Percentiles rank a stretch among this genome's conserved stretches.
These are phyloP conservation scores for Astrocystis sublimbata DNA, from an alignment of 495 filamentous ascomycete species.

Conservation along the genomic window DNA sequence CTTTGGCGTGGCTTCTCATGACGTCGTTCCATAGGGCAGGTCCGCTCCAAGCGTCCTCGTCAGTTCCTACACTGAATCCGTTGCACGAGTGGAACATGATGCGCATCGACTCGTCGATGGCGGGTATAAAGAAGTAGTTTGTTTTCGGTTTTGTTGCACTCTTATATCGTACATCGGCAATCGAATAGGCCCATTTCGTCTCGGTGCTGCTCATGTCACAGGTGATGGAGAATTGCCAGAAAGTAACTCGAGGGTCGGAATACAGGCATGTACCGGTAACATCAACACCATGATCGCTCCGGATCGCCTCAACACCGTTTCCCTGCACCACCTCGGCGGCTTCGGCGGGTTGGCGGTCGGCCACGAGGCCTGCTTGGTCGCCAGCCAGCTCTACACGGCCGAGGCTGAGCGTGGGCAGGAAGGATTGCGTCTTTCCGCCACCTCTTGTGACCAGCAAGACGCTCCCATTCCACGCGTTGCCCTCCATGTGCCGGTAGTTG, in stretches of 20 bases:
- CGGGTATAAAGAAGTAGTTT: constrained; percentile 72
- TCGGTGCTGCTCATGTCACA: constrained; percentile 58
- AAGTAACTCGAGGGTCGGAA: constrained; percentile 72
- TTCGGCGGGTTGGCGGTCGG: constrained; percentile 18
- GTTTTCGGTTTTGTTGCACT: constrained; percentile 47
- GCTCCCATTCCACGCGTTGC: constrained; percentile 75
- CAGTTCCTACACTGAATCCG: constrained; percentile 90
- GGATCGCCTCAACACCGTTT: constrained; percentile 12
- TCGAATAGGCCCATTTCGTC: constrained; percentile 61
- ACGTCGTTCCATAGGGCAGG: constrained; percentile 91
- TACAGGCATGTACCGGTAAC: constrained; percentile 66
- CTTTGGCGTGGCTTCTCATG: constrained; percentile 64
- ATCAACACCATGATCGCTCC: constrained; percentile 31
- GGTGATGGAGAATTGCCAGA: constrained; percentile 75
- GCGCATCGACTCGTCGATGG: constrained; percentile 80
- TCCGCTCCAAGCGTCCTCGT: constrained; percentile 81
- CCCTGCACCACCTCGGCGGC: constrained; percentile 8
- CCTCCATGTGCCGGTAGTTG: constrained; percentile 82
- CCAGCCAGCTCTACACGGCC: constrained; percentile 25
- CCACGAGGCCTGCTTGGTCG: constrained; percentile 20
- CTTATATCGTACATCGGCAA: constrained; percentile 50
- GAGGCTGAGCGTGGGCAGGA: constrained; percentile 35
- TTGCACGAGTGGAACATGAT: constrained; percentile 97
- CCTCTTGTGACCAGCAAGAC: constrained; percentile 77
- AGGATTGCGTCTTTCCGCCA: constrained; percentile 48